Evolutionary conservation across 1,284 basidiomycete genomes (phyloP).

Genomic region (Rhodotorula glutinis): DNA sequence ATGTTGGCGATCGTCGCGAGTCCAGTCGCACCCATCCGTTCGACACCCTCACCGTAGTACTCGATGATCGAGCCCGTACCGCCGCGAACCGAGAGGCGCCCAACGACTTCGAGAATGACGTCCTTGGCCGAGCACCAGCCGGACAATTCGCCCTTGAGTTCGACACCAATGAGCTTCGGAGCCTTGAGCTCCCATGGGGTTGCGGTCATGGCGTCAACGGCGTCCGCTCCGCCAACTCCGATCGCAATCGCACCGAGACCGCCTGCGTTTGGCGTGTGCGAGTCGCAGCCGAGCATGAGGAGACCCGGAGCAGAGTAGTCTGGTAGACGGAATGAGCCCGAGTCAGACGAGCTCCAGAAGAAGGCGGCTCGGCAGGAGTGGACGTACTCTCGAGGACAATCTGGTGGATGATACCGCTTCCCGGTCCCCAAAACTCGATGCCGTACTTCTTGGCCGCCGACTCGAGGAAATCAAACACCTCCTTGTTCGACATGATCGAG

Average conservation of each 20-base stretch:
- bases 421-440: constrained; percentile 77
- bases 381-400: constrained; percentile 82
- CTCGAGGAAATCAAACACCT: constrained; percentile 97
- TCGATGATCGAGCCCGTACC: constrained; percentile 96
- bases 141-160: constrained; percentile 79
- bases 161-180: constrained; percentile 56
- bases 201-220: constrained; percentile 96
- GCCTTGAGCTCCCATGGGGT: constrained; percentile 99
- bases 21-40: constrained; percentile 88
- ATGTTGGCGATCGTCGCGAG: constrained; percentile 56
- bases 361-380: not conserved
- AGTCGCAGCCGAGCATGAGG: constrained; percentile 67
- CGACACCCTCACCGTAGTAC: constrained; percentile 95
- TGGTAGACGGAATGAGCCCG: not conserved
- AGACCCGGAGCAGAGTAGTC: constrained; percentile 53
- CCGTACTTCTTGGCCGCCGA: constrained; percentile 93
- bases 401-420: constrained; percentile 87
- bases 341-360: too few species aligned
- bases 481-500: constrained; percentile 84
- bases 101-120: constrained; percentile 89
- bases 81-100: constrained; percentile 91
- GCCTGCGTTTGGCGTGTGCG: constrained; percentile 97
- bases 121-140: constrained; percentile 98
- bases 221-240: constrained; percentile 97
- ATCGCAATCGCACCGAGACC: constrained; percentile 97